Base-by-base conservation (phyloP, 2,329 filamentous ascomycete species). In the Xylariaceae sp. region DNA sequence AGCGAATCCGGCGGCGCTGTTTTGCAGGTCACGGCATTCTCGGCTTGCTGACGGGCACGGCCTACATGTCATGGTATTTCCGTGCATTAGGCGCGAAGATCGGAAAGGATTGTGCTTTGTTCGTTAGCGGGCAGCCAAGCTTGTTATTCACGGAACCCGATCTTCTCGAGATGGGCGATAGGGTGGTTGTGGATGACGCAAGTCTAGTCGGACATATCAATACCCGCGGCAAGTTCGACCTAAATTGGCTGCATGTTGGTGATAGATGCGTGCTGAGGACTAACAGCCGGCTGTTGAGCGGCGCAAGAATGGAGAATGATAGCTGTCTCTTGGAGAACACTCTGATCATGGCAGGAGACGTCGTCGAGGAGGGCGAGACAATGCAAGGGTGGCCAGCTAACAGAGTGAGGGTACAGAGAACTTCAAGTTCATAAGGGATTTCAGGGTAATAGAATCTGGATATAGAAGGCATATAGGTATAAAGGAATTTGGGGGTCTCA, bases 131-230 rank as follows among this genome's bases (percentile, higher is more conserved):
- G 0, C 65, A 71, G 4, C 81, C 82, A 1, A 79, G 75, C 31
- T 71, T 85, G 14, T 76, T 82, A 67, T 82, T 85, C 62, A 86
- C 83, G 0, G 82, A 85, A 70, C 82, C 82, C 1, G 83, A 85
- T 53, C 74, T 85, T 6, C 71, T 86, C 12, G 79, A 74, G 0
- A 69, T 85, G 2, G 82, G 82, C 2, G 77, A 83, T 61, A 70
- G 82, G 1, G 82, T 84, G 0, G 72, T 73, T 1, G 77, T 85
- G 0, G 83, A 85, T 53, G 82, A 85, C 63, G 81, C 82, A 1
- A 82, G 79, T 63, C 70, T 85, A 5, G 82, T 85, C 6, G 79
- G 74, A 5, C 83, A 85, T 64, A 78, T 85, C 66, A 85, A 86
- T 67, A 82, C 80, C 0, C 71, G 82, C 2, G 82, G 83, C 44